Percentiles rank a stretch among this genome's conserved stretches.
Conservation (phyloP, 495 filamentous ascomycete species). For the Hypomontagnella monticulosa region DNA sequence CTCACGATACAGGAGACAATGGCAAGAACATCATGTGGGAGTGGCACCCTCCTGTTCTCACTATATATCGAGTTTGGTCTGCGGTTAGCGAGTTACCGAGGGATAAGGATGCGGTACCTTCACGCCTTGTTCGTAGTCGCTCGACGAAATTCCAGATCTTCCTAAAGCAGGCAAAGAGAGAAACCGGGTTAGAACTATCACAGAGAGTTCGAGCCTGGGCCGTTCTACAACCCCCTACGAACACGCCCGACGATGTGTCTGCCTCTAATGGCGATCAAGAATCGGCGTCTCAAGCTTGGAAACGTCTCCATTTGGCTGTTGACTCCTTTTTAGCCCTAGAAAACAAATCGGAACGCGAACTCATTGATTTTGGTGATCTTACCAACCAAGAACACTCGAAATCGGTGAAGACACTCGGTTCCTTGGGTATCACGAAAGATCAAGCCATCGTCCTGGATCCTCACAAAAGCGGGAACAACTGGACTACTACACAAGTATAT, state of each 20-base stretch:
- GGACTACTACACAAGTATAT: conserved; percentile 40
- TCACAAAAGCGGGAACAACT: conserved; percentile 43
- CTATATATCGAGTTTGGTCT: conserved; percentile 78
- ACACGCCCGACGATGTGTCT: conserved; percentile 23
- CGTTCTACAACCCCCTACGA: conserved; percentile 55
- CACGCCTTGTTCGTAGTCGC: conserved; percentile 74
- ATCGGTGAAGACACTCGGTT: conserved; percentile 37
- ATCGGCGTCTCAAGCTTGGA: conserved; percentile 56
- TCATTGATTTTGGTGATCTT: conserved; percentile 74
- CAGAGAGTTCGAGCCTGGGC: conserved; percentile 85
- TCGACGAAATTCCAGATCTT: conserved; percentile 75
- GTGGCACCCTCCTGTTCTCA: conserved; percentile 85
- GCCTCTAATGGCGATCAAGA: conserved; percentile 41
- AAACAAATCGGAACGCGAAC: conserved; percentile 73
- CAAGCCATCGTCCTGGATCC: conserved; percentile 51
- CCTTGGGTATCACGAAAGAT: conserved; percentile 46
- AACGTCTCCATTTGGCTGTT: conserved; percentile 76
- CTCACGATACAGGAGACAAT: conserved; percentile 71
- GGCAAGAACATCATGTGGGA: conserved; percentile 81
- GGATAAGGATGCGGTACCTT: conserved; percentile 62
- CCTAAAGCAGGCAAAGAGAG: conserved; percentile 73
- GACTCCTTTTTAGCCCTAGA: conserved; percentile 73
- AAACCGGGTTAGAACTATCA: conserved; percentile 68
- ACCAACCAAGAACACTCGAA: conserved; percentile 81
- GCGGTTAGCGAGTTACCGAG: conserved; percentile 64